A percentile compares a stretch with the other conserved stretches of the same genome.
These are phyloP conservation scores for Hypoxylon perforatum DNA, from an alignment of 495 filamentous ascomycete species.

Conservation along the genomic window DNA sequence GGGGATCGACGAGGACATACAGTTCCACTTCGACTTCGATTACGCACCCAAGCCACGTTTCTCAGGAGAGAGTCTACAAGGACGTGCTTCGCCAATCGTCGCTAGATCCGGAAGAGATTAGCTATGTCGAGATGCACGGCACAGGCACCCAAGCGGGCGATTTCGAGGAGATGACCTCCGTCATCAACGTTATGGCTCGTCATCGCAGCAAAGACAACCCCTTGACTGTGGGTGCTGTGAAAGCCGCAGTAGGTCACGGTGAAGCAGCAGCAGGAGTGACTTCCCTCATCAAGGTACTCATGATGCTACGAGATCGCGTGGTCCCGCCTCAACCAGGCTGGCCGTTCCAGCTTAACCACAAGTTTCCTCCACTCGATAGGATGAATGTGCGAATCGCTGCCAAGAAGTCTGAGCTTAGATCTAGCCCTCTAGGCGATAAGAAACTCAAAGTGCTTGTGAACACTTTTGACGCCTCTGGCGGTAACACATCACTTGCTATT, in stretches of 20 bases:
- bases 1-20: too few species aligned
- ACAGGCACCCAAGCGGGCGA: constrained; percentile 76
- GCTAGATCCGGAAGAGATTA: too few species aligned
- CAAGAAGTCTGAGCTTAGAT: constrained; percentile 33
- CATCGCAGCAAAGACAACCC: constrained; percentile 55
- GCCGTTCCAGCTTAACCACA: constrained; percentile 66
- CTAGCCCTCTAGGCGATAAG: constrained; percentile 58
- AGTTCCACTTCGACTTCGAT: too few species aligned
- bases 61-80: too few species aligned
- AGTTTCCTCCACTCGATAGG: constrained; percentile 18
- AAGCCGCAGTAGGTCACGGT: constrained; percentile 81
- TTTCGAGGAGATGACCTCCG: constrained; percentile 70
- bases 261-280: constrained; percentile 77
- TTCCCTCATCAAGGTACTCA: constrained; percentile 74
- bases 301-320: constrained; percentile 77
- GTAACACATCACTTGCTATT: constrained; percentile 64
- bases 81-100: too few species aligned
- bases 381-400: constrained; percentile 11
- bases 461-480: constrained; percentile 67
- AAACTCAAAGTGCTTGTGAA: constrained; percentile 60
- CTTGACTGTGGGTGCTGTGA: constrained; percentile 76
- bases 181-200: constrained; percentile 61
- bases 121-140: too few species aligned
- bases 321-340: constrained; percentile 81
- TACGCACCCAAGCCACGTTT: too few species aligned